These are phyloP conservation scores for Geotrichum australiense DNA, from an alignment of 1,139 yeast genomes.

Conservation along the genomic window DNA sequence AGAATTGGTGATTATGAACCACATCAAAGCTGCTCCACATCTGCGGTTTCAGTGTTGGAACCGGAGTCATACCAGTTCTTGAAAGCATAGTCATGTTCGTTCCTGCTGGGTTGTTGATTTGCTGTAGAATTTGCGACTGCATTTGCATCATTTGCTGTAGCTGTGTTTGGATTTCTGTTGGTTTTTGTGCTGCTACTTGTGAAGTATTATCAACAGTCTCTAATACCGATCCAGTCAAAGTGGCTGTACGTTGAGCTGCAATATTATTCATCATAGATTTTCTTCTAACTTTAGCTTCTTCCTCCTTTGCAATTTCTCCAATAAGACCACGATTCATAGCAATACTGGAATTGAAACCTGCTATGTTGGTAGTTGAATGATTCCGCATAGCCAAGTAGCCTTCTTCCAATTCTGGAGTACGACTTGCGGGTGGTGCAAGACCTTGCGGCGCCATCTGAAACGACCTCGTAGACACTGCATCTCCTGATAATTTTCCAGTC, in stretches of 20 bases:
- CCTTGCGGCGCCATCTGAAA: constrained; percentile 10
- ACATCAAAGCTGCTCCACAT: constrained; percentile 23
- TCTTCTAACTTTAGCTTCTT: constrained; percentile 34
- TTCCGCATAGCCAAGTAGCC: constrained; percentile 15
- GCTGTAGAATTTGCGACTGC: constrained; percentile 32
- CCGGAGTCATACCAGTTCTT: constrained; percentile 15
- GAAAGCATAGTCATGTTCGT: constrained; percentile 12
- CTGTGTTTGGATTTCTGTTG: constrained; percentile 28
- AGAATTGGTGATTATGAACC: constrained; percentile 14
- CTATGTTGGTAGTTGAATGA: constrained; percentile 21
- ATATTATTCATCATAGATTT: constrained; percentile 17
- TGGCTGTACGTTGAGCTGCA: constrained; percentile 19
- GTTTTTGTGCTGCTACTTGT: background rate
- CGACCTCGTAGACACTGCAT: constrained; percentile 17
- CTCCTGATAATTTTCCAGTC: constrained; percentile 7
- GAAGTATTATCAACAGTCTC: constrained; percentile 9
- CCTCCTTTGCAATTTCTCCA: constrained; percentile 38
- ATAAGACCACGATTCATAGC: constrained; percentile 33
- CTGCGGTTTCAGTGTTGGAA: constrained; percentile 16
- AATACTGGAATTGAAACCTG: constrained; percentile 21
- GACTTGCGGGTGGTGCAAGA: constrained; percentile 1
- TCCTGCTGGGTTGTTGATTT: constrained; percentile 18
- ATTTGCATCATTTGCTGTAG: constrained; percentile 34
- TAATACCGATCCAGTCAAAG: constrained; percentile 7
- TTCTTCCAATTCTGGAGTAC: constrained; percentile 15